phyloP scores from a whole-genome alignment of 1,284 basidiomycete species.

The Tilletia setariae region DNA sequence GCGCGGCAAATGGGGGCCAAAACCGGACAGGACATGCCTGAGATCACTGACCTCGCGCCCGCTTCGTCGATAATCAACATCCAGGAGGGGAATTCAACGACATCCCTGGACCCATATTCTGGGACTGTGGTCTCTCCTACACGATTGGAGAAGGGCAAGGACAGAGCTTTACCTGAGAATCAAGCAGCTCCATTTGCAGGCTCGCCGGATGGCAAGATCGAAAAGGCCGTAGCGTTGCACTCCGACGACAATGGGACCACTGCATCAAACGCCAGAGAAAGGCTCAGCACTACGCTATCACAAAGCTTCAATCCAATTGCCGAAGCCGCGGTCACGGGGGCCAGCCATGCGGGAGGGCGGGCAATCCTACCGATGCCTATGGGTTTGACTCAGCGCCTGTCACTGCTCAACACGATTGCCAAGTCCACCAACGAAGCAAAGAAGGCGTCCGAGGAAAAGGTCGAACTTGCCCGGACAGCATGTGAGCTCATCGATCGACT shows the following conservation, averaged over 20 bases:
- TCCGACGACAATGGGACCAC: neutral
- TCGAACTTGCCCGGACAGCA: slow-evolving; percentile 58
- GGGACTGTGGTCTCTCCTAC: no score
- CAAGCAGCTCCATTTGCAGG: no score
- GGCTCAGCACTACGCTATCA: no score
- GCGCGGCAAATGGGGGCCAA: neutral
- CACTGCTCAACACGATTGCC: neutral
- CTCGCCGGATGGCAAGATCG: no score
- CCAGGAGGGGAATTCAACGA: no score
- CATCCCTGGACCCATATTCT: no score
- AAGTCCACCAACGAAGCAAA: neutral
- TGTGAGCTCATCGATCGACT: slow-evolving; percentile 60
- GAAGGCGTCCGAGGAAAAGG: slow-evolving; percentile 58
- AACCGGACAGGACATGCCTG: neutral
- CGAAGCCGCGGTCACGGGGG: no score
- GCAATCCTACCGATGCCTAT: neutral
- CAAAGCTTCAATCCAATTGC: no score
- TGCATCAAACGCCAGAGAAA: neutral
- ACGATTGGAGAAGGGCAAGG: neutral
- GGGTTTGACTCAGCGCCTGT: neutral
- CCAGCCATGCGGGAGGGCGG: no score
- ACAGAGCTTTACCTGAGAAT: neutral
- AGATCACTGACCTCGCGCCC: neutral
- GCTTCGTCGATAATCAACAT: neutral
- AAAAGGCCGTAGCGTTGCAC: no score